Base-by-base conservation (phyloP, 345 rosid genomes). In the Rhizophora apiculata region DNA sequence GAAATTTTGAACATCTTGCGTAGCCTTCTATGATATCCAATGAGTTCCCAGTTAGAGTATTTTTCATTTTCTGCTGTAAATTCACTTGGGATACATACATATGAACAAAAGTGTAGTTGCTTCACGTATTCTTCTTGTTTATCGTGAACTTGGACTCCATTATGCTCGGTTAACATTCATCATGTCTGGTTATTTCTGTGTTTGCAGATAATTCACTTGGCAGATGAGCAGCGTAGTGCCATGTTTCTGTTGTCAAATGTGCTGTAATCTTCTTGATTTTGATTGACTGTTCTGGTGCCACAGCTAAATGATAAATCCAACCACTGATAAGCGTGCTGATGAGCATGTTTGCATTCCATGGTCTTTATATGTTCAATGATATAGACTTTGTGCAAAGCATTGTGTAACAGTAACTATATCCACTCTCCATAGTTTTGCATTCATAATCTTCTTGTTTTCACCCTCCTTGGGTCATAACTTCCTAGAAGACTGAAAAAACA, bases 131-230 rank as follows among this genome's bases (percentile, higher is more conserved):
- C 11, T 64, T 22, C 24, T 20, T 1, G 6, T 1, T n/a, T 16
- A 49, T 49, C 19, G 39, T 27, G 13, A 43, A 43, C 53, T 26
- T 19, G 22, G 19, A 54, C 36, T 24, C 36, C 5, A 2, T 56
- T 6, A 20, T 27, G 43, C n/a, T 27, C 24, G 32, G 32, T 63
- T 60, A 60, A 26, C 59, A 46, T 46, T 59, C 22, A 65, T 36
- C 39, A 48, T n/a, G 6, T 10, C 57, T 15, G 55, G n/a, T 29
- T 62, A 22, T 57, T 32, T 49, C 63, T 36, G 7, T 65, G 22
- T 74, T 72, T 66, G 78, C 78, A 69, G 84, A 63, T 73, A 43
- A 54, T 71, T 49, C 62, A 37, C 39, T 16, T 7, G 59, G 37
- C 49, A 65, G 57, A 69, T 72, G 37, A 31, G 68, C 55, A 65